Conservation (phyloP, 768 basidiomycete genomes). For the Tricholomella constricta region DNA sequence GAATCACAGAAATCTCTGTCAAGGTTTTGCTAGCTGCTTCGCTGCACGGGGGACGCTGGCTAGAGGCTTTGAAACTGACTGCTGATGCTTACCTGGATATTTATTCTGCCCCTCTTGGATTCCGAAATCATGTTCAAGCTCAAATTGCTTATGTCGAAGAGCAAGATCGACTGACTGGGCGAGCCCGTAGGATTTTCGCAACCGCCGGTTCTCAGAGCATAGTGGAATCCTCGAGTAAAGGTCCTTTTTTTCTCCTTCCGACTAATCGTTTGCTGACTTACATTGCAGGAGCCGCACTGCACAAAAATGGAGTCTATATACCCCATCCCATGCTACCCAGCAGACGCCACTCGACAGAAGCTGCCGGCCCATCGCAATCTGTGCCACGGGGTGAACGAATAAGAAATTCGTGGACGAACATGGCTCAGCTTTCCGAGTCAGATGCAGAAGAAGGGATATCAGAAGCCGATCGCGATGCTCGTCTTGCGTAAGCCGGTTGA, state of each 20-base stretch:
- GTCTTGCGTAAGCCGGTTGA: slow-evolving; percentile 59
- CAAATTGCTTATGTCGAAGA: slow-evolving; percentile 69
- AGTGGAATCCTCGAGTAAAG: slow-evolving; percentile 19
- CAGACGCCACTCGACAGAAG: not conserved
- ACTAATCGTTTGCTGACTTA: not conserved
- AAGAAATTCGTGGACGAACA: slow-evolving; percentile 14
- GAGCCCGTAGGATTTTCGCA: slow-evolving; percentile 57
- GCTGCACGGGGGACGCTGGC: slow-evolving; percentile 53
- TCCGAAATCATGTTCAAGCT: slow-evolving; percentile 45
- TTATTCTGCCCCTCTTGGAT: slow-evolving; percentile 64
- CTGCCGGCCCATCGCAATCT: not conserved
- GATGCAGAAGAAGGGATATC: slow-evolving; percentile 64
- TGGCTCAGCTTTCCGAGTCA: slow-evolving; percentile 56
- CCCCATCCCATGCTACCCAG: slow-evolving; percentile 33
- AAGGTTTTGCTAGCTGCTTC: slow-evolving; percentile 52
- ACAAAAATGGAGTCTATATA: slow-evolving; percentile 54
- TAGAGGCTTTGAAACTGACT: slow-evolving; percentile 58
- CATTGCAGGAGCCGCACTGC: slow-evolving; percentile 25
- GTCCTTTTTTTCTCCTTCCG: not conserved
- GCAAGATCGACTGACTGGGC: slow-evolving; percentile 71
- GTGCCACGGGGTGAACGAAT: not conserved
- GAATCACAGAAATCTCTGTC: slow-evolving; percentile 50
- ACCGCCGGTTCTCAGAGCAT: slow-evolving; percentile 8
- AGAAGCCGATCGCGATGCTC: slow-evolving; percentile 70
- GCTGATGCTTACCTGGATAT: slow-evolving; percentile 66